Conservation (phyloP, 2,329 filamentous ascomycete genomes). For the Xylariaceae sp. region DNA sequence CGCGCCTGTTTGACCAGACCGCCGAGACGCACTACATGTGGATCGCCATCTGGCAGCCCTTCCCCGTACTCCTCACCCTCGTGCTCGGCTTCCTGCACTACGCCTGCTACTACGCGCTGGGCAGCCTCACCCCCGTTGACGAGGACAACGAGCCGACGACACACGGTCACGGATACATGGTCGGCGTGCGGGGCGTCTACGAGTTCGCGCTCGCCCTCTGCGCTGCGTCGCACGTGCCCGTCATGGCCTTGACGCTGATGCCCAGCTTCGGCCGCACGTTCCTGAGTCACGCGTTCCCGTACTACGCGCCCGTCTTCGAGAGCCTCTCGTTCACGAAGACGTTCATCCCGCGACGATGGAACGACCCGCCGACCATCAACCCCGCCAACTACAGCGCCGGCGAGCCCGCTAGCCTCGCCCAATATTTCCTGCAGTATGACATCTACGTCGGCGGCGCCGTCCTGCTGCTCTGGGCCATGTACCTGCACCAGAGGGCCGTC, state of each 20-base stretch:
- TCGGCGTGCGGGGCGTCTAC: constrained; percentile 27
- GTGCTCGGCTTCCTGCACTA: constrained; percentile 23
- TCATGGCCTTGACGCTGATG: constrained; percentile 22
- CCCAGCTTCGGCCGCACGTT: constrained; percentile 19
- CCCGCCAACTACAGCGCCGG: constrained; percentile 20
- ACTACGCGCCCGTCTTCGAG: constrained; percentile 20
- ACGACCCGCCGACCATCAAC: constrained; percentile 18
- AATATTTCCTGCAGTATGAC: constrained; percentile 31
- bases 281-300: constrained; percentile 21
- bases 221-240: constrained; percentile 24
- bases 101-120: constrained; percentile 23
- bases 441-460: constrained; percentile 25
- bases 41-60: constrained; percentile 30
- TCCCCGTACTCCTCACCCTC: constrained; percentile 22
- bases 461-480: constrained; percentile 29
- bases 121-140: constrained; percentile 23
- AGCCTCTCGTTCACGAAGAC: constrained; percentile 24
- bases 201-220: constrained; percentile 26
- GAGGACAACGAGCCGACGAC: constrained; percentile 22
- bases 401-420: constrained; percentile 21
- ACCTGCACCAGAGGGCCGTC: constrained; percentile 25
- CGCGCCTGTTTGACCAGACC: constrained; percentile 20
- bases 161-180: constrained; percentile 24
- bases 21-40: constrained; percentile 28
- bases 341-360: constrained; percentile 24